Evolutionary conservation across 345 rosid species (phyloP).

Genomic region (Brassica carinata): DNA sequence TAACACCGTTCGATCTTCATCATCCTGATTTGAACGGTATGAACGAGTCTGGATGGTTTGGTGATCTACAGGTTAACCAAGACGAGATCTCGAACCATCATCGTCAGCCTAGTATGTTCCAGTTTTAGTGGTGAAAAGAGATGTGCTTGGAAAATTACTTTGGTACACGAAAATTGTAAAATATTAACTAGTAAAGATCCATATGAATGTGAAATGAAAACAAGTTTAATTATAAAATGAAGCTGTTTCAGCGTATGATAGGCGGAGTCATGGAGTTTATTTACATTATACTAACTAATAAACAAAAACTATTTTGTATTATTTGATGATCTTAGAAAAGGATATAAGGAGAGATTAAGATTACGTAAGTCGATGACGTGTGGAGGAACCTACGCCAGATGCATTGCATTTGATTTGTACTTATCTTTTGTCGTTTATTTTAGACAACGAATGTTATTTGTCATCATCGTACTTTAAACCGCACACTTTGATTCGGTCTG

Average conservation of each 20-base stretch:
- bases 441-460: slow-evolving; percentile 36
- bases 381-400: slow-evolving; percentile 33
- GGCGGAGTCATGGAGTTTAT: slow-evolving; percentile 15
- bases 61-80: slow-evolving; percentile 52
- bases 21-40: slow-evolving; percentile 24
- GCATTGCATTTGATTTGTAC: slow-evolving; percentile 27
- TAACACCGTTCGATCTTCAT: slow-evolving; percentile 52
- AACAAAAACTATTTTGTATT: slow-evolving; percentile 2
- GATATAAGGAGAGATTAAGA: slow-evolving; percentile 25
- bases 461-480: slow-evolving; percentile 32
- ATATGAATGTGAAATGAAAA: slow-evolving; percentile 27
- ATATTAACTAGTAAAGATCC: background rate
- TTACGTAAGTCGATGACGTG: slow-evolving; percentile 38
- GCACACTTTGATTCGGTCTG: slow-evolving; percentile 31
- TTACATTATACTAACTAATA: slow-evolving; percentile 6
- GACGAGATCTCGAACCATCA: slow-evolving; percentile 36
- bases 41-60: slow-evolving; percentile 44
- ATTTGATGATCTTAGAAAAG: background rate
- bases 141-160: slow-evolving; percentile 13
- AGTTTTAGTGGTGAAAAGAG: slow-evolving; percentile 30
- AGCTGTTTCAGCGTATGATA: slow-evolving; percentile 15
- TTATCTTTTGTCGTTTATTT: slow-evolving; percentile 27
- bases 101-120: slow-evolving; percentile 35
- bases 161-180: slow-evolving; percentile 25
- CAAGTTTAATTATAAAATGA: slow-evolving; percentile 21